Evolutionary conservation across 352 stramenopile genomes (phyloP), one percentile per base, ranked within the genome.

Genomic region (Globisporangium okanoganense): DNA sequence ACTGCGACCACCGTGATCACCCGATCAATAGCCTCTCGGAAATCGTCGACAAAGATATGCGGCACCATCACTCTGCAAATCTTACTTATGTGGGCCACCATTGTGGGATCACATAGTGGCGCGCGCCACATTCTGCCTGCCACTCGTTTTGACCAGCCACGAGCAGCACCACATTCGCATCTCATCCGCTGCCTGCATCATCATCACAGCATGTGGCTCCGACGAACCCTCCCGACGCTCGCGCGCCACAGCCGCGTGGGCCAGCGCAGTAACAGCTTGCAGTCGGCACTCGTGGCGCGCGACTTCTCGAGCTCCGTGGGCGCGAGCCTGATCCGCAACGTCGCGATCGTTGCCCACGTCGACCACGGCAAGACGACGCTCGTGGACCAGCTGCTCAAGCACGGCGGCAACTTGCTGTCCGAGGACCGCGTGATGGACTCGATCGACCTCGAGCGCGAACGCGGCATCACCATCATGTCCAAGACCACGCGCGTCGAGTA

Each of bases 361-460:
- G 97, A 99, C 72, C 97, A 99, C 82, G 97, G 97, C 62, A 99
- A 99, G 82, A 99, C 96, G 7, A 99, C 97, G 38, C 69, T 99
- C 29, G 97, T 99, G 31, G 97, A 99, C 81, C 90, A 98, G 51
- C 75, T 99, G 71, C 92, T 99, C 52, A 93, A 97, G 65, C 93
- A 99, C 73, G 96, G 93, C 58, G 93, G 97, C 70, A 97, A 96
- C 79, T 75, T 58, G 58, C 70, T 92, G 13, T 78, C 71, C 1
- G 78, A 83, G 68, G 93, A 98, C 60, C 85, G 96, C 56, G 92
- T 99, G 3, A 99, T 99, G 97, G 97, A 99, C 78, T 98, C 87
- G 56, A 98, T 98, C 61, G 96, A 98, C 60, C 70, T 99, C 25
- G 97, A 99, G 84, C 91, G 95, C 54, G 97, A 99, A 78, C 94